These are phyloP conservation scores for Fusarium falciforme DNA, from an alignment of 2,329 filamentous ascomycete genomes.

Conservation along the genomic window DNA sequence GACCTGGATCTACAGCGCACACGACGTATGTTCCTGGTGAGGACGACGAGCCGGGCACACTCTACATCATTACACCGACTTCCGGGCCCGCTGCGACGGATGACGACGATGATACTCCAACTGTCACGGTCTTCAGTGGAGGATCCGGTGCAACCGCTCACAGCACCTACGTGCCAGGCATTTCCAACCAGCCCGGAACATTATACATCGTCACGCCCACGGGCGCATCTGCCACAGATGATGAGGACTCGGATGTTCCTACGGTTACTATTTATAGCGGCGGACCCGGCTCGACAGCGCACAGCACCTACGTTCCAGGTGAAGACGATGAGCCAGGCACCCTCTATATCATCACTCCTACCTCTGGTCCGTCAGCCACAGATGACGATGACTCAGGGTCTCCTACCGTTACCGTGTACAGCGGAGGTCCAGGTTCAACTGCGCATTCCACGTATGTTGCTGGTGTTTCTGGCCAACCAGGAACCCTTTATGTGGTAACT, in stretches of 20 bases:
- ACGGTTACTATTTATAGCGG: background rate
- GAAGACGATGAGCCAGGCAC: background rate
- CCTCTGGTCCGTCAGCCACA: background rate
- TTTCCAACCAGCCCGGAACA: slow-evolving; percentile 2
- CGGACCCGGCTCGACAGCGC: background rate
- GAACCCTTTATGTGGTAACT: background rate
- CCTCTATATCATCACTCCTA: background rate
- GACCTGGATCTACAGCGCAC: background rate
- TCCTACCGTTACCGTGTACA: background rate
- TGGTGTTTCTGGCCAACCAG: background rate
- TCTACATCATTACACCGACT: background rate
- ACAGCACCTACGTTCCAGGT: background rate
- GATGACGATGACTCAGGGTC: background rate
- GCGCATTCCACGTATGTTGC: background rate
- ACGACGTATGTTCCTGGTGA: background rate
- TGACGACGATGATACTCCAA: background rate
- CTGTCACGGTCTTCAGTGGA: background rate
- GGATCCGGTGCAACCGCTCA: background rate
- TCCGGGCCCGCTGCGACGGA: background rate
- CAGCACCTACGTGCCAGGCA: slow-evolving; percentile 7
- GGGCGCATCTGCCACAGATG: background rate
- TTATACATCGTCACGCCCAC: slow-evolving; percentile 10
- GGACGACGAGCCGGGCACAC: background rate
- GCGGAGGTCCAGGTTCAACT: background rate
- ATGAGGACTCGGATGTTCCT: background rate